Evolutionary conservation across 2,329 filamentous ascomycete species (phyloP), one percentile per base, ranked within the genome.

Genomic region (Fusarium graminum): DNA sequence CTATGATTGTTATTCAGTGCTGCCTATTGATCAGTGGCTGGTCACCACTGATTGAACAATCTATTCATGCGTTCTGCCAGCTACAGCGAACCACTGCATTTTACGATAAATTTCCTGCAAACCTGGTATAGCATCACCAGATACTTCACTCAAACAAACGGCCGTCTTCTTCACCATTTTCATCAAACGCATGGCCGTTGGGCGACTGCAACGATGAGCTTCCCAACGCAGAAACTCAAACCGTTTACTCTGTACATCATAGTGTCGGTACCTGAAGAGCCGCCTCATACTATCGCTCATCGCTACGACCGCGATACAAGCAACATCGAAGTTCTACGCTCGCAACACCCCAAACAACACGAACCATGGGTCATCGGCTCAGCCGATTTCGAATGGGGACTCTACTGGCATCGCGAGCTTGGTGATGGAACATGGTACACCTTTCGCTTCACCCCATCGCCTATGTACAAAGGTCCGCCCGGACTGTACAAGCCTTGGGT

Each of bases 311-410:
- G 32, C 13, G 65, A 63, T 30, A 61, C 45, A 12, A 63, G 49
- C 7, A 54, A 42, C 17, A 26, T 63, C 7, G 34, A 59, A 29
- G 26, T 55, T 36, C 17, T 50, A 8, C 57, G 59, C 22, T 49
- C 62, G 7, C 59, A 49, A n/a, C 58, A 52, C 6, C 63, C 74
- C 40, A 68, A 74, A 25, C 63, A 62, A 12, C 52, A 38, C 19
- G 66, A 65, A n/a, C 43, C 70, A 7, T 43, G 68, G 30, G 64
- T 68, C 22, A 49, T 61, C 19, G 69, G 57, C 6, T 63, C 60
- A 7, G 73, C 76, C 38, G 73, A 78, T 41, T 78, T 79, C 44
- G 68, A 71, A 64, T 79, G 77, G 77, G 77, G 75, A n/a, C 54
- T 79, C 44, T 79, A 79, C 64, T 76, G 71, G 61, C 74, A 79